Evolutionary conservation across 352 stramenopile genomes (phyloP).

Genomic region (Sclerospora graminicola): DNA sequence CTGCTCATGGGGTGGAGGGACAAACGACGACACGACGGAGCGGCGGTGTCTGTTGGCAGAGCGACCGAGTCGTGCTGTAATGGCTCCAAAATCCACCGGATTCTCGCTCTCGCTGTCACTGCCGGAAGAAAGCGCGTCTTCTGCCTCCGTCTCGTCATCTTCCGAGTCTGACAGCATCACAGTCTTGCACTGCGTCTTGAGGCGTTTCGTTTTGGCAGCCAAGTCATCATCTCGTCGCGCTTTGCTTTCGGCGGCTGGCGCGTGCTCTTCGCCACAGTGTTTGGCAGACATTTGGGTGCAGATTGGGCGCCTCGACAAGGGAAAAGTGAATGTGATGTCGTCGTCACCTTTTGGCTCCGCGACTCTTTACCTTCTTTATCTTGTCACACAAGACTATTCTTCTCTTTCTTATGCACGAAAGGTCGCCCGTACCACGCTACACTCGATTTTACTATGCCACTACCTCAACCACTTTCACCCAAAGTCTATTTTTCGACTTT

Average conservation of each 20-base stretch:
- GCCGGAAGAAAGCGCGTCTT: conserved; percentile 12
- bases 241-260: not conserved
- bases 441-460: too few species aligned
- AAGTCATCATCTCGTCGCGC: not conserved
- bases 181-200: conserved; percentile 17
- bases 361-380: too few species aligned
- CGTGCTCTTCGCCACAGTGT: not conserved
- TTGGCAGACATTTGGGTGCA: not conserved
- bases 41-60: conserved; percentile 29
- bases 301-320: too few species aligned
- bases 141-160: conserved; percentile 22
- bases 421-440: too few species aligned
- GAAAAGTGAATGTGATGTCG: too few species aligned
- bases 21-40: conserved; percentile 47
- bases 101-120: conserved; percentile 27
- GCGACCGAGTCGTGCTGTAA: conserved; percentile 27
- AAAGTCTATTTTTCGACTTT: too few species aligned
- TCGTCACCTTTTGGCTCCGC: too few species aligned
- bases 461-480: too few species aligned
- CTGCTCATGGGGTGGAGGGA: conserved; percentile 30
- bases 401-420: too few species aligned
- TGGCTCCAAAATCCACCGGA: conserved; percentile 29
- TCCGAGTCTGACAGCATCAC: conserved; percentile 8
- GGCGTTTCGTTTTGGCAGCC: conserved; percentile 18
- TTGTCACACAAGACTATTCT: too few species aligned